A percentile compares a stretch with the other conserved stretches of the same genome.
Evolutionary conservation across 192 early-diverging fungal genomes (phyloP).

Genomic region (Pecoramyces ruminantium): DNA sequence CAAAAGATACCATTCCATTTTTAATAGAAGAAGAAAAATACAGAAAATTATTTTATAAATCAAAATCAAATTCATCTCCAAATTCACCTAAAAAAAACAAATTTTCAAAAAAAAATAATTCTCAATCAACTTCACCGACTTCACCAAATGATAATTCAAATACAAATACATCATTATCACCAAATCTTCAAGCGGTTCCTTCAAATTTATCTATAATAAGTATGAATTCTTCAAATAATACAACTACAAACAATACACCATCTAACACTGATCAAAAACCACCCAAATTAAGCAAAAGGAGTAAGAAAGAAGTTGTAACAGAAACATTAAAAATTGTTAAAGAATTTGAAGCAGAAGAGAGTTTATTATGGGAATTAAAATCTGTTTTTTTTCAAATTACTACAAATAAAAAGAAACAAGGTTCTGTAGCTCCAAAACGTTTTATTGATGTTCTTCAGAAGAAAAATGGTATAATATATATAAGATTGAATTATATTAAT

Average conservation of each 20-base stretch:
- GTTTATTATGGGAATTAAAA: slow-evolving; percentile 67
- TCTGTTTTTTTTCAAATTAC: slow-evolving; percentile 73
- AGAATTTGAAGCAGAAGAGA: slow-evolving; percentile 41
- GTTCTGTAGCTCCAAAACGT: slow-evolving; percentile 61
- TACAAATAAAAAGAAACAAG: slow-evolving; percentile 64
- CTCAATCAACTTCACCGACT: slow-evolving; percentile 3
- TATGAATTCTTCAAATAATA: too few relatives aligned
- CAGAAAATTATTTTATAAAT: background rate
- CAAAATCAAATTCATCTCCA: background rate
- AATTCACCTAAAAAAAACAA: background rate
- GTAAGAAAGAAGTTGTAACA: background rate
- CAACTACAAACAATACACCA: too few relatives aligned
- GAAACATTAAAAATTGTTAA: slow-evolving; percentile 1
- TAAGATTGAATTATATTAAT: too few relatives aligned
- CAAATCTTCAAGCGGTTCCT: too few relatives aligned
- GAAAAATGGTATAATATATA: slow-evolving; percentile 88
- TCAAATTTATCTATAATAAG: slow-evolving; percentile 1
- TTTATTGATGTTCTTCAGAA: slow-evolving; percentile 83
- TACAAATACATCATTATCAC: too few relatives aligned
- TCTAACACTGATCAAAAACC: background rate
- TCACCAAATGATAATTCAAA: slow-evolving; percentile 13
- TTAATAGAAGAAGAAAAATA: background rate
- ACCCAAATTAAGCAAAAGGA: background rate
- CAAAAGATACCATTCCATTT: background rate
- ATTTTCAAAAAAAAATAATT: slow-evolving; percentile 1